phyloP scores from a whole-genome alignment of 2,329 filamentous ascomycete species.

The Scytalidium lignicola region DNA sequence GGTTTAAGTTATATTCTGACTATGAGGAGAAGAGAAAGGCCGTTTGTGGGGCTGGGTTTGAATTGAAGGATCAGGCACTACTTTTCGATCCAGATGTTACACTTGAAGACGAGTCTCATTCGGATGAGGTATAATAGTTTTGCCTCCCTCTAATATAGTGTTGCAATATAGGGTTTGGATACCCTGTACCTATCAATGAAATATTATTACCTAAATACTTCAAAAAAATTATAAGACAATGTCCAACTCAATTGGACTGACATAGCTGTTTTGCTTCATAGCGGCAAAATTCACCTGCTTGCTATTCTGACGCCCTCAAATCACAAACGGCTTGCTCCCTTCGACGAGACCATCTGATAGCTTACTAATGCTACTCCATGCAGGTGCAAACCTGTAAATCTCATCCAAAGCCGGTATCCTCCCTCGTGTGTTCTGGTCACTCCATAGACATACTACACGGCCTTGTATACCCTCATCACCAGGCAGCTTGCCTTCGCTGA shows the following conservation, averaged over 20 bases:
- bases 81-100: too few species aligned
- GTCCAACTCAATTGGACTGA: too few species aligned
- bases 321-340: slow-evolving; percentile 58
- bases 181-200: too few species aligned
- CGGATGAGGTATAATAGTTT: too few species aligned
- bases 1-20: slow-evolving; percentile 21
- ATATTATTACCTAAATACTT: too few species aligned
- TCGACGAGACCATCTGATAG: slow-evolving; percentile 74
- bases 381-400: slow-evolving; percentile 66
- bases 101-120: too few species aligned
- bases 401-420: slow-evolving; percentile 83
- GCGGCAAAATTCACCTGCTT: too few species aligned
- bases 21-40: slow-evolving; percentile 18
- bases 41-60: slow-evolving; percentile 23
- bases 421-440: slow-evolving; percentile 68
- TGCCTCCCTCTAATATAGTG: too few species aligned
- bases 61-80: slow-evolving; percentile 13
- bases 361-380: slow-evolving; percentile 77
- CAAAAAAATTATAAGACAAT: too few species aligned
- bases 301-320: too few species aligned
- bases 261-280: too few species aligned
- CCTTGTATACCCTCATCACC: slow-evolving; percentile 49
- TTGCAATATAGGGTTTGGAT: too few species aligned
- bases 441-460: slow-evolving; percentile 75
- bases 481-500: slow-evolving; percentile 23